Percentiles rank a stretch among this genome's conserved stretches.
phyloP scores from a whole-genome alignment of 352 stramenopile genomes.

The Phytophthora cactorum region DNA sequence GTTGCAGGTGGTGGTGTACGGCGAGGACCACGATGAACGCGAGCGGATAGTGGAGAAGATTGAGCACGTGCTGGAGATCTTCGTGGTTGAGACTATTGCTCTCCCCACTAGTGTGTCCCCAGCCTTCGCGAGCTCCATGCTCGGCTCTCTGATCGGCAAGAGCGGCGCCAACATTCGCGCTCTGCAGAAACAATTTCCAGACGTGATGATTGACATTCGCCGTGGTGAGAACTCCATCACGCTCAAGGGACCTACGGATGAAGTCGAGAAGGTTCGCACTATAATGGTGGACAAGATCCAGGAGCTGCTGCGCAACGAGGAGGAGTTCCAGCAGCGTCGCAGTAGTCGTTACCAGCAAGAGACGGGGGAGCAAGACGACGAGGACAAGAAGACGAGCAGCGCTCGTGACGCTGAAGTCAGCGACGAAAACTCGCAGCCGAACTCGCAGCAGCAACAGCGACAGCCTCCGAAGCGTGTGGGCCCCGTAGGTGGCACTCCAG shows the following conservation, averaged over 20 bases:
- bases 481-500: conserved; percentile 48
- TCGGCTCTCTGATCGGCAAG: conserved; percentile 82
- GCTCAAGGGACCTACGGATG: conserved; percentile 57
- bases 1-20: conserved; percentile 64
- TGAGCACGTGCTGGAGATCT: conserved; percentile 61
- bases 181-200: conserved; percentile 67
- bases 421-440: conserved; percentile 48
- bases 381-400: conserved; percentile 28
- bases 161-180: conserved; percentile 77
- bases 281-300: conserved; percentile 79
- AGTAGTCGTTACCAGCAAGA: conserved; percentile 42
- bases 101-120: conserved; percentile 48
- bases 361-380: conserved; percentile 34
- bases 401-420: conserved; percentile 15
- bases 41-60: conserved; percentile 71
- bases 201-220: conserved; percentile 72
- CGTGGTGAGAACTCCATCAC: conserved; percentile 54
- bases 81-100: conserved; percentile 53
- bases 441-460: conserved; percentile 16
- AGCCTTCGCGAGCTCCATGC: conserved; percentile 48
- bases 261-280: conserved; percentile 59
- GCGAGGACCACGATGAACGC: conserved; percentile 57
- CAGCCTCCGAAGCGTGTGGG: conserved; percentile 13
- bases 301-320: conserved; percentile 59
- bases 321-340: conserved; percentile 54